Evolutionary conservation across 768 basidiomycete species (phyloP).

Genomic region (Serendipita sp.): DNA sequence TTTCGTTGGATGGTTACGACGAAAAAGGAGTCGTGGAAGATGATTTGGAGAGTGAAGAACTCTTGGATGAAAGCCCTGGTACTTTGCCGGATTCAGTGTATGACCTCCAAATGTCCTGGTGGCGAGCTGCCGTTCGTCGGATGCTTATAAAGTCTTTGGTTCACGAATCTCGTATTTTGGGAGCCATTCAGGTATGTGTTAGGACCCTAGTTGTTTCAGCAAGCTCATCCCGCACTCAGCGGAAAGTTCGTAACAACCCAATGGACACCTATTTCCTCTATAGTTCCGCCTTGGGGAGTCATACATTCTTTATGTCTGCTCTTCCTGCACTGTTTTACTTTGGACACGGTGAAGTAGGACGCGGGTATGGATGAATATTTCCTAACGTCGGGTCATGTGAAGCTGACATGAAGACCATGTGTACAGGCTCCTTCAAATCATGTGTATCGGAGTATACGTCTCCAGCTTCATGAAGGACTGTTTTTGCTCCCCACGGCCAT

Average conservation of each 20-base stretch:
- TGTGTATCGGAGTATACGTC: constrained; percentile 69
- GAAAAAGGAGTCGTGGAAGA: neutral
- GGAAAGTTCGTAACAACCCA: constrained; percentile 41
- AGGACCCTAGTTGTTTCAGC: neutral
- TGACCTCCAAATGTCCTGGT: constrained; percentile 40
- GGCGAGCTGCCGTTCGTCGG: constrained; percentile 46
- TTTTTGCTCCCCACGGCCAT: constrained; percentile 79
- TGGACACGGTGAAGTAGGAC: constrained; percentile 50
- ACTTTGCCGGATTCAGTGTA: constrained; percentile 28
- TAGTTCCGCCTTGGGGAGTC: constrained; percentile 62
- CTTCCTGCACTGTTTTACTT: constrained; percentile 83
- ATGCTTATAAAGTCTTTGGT: constrained; percentile 35
- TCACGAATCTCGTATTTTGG: constrained; percentile 44
- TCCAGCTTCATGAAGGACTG: constrained; percentile 81
- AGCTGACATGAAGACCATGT: neutral
- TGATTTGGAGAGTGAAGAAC: neutral
- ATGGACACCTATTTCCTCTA: constrained; percentile 74
- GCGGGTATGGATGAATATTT: constrained; percentile 37
- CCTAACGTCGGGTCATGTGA: no score
- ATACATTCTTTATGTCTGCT: constrained; percentile 86
- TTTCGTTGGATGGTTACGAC: neutral
- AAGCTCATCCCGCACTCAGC: constrained; percentile 20
- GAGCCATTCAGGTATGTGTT: constrained; percentile 42
- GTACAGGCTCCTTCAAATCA: constrained; percentile 44
- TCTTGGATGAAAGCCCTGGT: constrained; percentile 10